Evolutionary conservation across 2,329 filamentous ascomycete genomes (phyloP), one percentile per base, ranked within the genome.

Genomic region (Neofusicoccum umdonicola): DNA sequence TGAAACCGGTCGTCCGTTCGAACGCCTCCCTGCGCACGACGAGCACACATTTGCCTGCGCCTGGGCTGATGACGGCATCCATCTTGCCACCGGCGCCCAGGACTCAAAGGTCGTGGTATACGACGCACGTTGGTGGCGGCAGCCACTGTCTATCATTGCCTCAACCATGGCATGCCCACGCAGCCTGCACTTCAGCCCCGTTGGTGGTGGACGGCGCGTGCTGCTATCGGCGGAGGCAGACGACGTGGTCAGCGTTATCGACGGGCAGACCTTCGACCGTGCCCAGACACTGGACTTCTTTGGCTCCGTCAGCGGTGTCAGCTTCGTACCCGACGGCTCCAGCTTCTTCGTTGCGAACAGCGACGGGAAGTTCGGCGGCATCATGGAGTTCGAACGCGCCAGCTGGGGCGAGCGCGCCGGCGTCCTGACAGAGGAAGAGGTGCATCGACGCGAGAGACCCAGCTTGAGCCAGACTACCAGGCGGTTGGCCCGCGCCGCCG

Each of bases 11-110:
- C 78, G 78, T 83, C 66, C 80, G 80, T 63, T 82, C 84, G 67
- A 88, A 68, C 77, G 79, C 31, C 83, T 93, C 1, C 76, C 79
- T 3, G 88, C 88, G 2, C 90, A 92, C 71, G 81, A 81, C 13
- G 90, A 93, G 71, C 90, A 84, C 69, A 89, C 87, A 1, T 94
- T 93, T 71, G 87, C 90, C 1, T 92, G 89, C 71, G 90, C 89
- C 68, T 94, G 91, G 91, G 88, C 90, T 17, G 87, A 90, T 62
- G 88, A 93, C 72, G 90, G 90, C 37, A 87, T 88, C 79, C 89
- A 88, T 12, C 84, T 93, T 19, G 91, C 91, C 12, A 93, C 91
- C 0, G 90, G 88, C 22, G 89, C 89, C 67, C 90, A 94, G 75
- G 91, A 94, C 74, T 88, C 84, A 73, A 84, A 83, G 34, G 83